Evolutionary conservation across 371 early-diverging fungal genomes (phyloP).

Genomic region (Fennellomyces sp.): DNA sequence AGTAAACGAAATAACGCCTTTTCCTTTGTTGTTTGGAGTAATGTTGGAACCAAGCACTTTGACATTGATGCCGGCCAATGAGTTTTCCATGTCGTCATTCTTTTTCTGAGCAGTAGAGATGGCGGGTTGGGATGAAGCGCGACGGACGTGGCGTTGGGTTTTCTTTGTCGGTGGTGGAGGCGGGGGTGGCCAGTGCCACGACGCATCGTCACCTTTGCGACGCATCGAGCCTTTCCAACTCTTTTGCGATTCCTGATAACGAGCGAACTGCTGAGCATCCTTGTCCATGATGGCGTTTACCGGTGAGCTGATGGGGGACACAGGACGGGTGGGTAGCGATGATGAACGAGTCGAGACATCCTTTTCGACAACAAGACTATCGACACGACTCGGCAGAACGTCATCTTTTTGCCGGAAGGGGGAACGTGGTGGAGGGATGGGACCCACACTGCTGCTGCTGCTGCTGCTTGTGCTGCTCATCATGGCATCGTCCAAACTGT

Average conservation of each 20-base stretch:
- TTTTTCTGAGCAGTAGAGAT: slow-evolving; percentile 1
- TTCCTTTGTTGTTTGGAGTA: slow-evolving; percentile 68
- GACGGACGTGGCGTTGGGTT: slow-evolving; percentile 10
- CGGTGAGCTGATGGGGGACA: slow-evolving; percentile 11
- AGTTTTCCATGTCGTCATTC: slow-evolving; percentile 4
- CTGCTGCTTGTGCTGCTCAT: slow-evolving; percentile 8
- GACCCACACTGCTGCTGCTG: slow-evolving; percentile 9
- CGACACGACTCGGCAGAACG: neutral
- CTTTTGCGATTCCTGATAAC: slow-evolving; percentile 17
- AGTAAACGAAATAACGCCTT: slow-evolving; percentile 64
- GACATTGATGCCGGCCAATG: slow-evolving; percentile 19
- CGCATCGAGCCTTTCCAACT: neutral
- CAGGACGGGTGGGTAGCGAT: slow-evolving; percentile 5
- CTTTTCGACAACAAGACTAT: neutral
- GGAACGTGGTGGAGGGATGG: slow-evolving; percentile 23
- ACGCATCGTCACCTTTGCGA: slow-evolving; percentile 1
- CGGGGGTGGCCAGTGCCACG: slow-evolving; percentile 10
- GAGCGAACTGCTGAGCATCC: slow-evolving; percentile 27
- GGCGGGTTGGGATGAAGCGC: slow-evolving; percentile 15
- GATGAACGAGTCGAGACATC: slow-evolving; percentile 1
- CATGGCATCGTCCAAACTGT: neutral
- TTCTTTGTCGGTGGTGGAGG: slow-evolving; percentile 8
- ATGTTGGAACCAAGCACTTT: slow-evolving; percentile 72
- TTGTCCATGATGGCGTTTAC: slow-evolving; percentile 23
- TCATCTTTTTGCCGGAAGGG: slow-evolving; percentile 18